Conservation (phyloP, 495 filamentous ascomycete genomes). For the Emericellopsis terricola region DNA sequence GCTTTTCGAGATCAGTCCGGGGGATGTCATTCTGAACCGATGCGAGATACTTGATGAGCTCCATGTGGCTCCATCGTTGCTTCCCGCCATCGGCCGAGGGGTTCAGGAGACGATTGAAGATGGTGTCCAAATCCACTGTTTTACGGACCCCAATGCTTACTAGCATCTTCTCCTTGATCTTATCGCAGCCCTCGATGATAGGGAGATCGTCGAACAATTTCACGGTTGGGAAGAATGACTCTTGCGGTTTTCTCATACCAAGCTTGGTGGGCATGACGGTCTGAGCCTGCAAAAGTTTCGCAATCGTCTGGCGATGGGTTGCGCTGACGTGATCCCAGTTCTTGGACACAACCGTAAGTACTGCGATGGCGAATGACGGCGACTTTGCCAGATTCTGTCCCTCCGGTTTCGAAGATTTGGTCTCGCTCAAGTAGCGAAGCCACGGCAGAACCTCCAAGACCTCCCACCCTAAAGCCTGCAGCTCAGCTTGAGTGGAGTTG, state of each 20-base stretch:
- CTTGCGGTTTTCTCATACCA: constrained; percentile 73
- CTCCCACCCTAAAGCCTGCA: constrained; percentile 68
- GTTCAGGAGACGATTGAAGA: constrained; percentile 71
- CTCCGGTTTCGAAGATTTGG: constrained; percentile 21
- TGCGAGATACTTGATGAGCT: constrained; percentile 82
- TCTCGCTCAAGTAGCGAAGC: constrained; percentile 59
- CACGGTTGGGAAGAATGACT: constrained; percentile 85
- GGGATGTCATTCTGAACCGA: constrained; percentile 87
- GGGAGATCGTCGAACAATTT: constrained; percentile 90
- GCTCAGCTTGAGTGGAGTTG: constrained; percentile 33
- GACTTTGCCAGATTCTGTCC: constrained; percentile 43
- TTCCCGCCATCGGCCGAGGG: constrained; percentile 22
- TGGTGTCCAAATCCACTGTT: constrained; percentile 82
- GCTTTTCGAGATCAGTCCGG: constrained; percentile 55
- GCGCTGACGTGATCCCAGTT: constrained; percentile 63
- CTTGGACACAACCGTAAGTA: constrained; percentile 70
- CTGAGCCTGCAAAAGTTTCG: constrained; percentile 39
- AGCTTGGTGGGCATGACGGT: constrained; percentile 79
- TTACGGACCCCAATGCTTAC: constrained; percentile 62
- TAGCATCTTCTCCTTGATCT: constrained; percentile 81
- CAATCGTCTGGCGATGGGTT: constrained; percentile 44
- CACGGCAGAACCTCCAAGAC: constrained; percentile 68
- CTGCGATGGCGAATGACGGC: constrained; percentile 54
- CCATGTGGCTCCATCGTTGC: constrained; percentile 75
- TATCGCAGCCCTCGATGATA: constrained; percentile 49